phyloP scores from a whole-genome alignment of 2,329 filamentous ascomycete genomes.

The Aureobasidium musti region DNA sequence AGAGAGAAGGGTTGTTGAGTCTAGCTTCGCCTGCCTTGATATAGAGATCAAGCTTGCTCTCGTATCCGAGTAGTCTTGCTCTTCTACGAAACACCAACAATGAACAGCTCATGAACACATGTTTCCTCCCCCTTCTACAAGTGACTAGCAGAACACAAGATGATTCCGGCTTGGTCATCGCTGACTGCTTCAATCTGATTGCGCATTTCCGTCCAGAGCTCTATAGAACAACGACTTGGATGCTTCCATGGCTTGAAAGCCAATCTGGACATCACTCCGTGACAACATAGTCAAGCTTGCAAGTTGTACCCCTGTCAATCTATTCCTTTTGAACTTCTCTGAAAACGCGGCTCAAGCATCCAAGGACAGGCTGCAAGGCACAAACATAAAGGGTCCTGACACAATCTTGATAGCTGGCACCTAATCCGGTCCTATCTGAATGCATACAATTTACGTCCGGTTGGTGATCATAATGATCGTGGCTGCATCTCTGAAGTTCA shows the following conservation, averaged over 20 bases:
- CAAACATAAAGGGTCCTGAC: neutral
- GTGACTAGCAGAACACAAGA: neutral
- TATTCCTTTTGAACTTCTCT: constrained; percentile 6
- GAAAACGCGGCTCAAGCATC: no score
- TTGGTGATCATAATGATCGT: neutral
- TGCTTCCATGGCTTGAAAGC: neutral
- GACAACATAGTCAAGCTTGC: neutral
- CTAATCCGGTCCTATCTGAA: neutral
- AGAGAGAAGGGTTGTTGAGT: neutral
- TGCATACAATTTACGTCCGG: neutral
- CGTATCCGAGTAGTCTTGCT: constrained; percentile 11
- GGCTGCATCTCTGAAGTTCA: neutral
- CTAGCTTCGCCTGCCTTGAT: neutral
- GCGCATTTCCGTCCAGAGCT: neutral
- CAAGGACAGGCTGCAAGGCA: neutral
- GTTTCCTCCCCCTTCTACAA: neutral
- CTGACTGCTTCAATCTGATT: neutral
- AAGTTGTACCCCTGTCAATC: constrained; percentile 18
- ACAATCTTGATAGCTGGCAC: neutral
- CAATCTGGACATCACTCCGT: constrained; percentile 11
- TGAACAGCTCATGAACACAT: neutral
- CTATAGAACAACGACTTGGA: neutral
- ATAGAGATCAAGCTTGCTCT: neutral
- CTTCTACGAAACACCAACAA: neutral
- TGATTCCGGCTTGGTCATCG: neutral